Percentiles rank a stretch among this genome's conserved stretches.
Conservation (phyloP, 169 alveolate genomes). For the Toxoplasma gondii region DNA sequence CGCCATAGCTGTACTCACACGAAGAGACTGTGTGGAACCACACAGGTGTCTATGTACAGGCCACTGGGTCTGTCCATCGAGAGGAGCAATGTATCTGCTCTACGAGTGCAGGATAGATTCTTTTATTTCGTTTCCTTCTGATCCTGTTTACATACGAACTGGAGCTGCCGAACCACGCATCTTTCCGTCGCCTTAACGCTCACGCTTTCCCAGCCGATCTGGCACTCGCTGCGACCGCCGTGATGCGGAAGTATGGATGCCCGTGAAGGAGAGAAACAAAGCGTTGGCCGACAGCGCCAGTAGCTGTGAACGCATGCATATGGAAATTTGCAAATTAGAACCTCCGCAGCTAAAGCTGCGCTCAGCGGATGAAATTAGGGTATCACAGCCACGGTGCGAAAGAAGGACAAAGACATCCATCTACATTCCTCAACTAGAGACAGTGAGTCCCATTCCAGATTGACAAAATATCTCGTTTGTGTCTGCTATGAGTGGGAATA, state of each 20-base stretch:
- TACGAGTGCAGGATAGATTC: neutral
- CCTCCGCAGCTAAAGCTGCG: too few relatives aligned
- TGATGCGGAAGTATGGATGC: conserved; percentile 25
- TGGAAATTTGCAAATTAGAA: neutral
- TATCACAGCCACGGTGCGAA: too few relatives aligned
- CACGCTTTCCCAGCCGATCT: conserved; percentile 2
- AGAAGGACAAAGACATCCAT: too few relatives aligned
- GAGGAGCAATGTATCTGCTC: neutral
- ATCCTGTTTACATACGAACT: neutral
- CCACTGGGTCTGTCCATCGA: too few relatives aligned
- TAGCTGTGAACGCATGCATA: neutral
- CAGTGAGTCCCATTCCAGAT: too few relatives aligned
- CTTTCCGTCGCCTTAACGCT: neutral
- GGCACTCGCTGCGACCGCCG: conserved; percentile 14
- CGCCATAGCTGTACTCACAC: neutral
- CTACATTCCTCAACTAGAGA: too few relatives aligned
- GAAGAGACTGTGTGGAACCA: too few relatives aligned
- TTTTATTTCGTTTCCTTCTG: neutral
- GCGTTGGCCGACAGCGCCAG: conserved; percentile 36
- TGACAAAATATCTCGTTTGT: too few relatives aligned
- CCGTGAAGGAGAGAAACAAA: neutral
- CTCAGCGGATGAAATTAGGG: too few relatives aligned
- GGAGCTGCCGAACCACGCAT: neutral
- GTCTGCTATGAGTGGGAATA: too few relatives aligned
- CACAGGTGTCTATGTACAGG: too few relatives aligned